These are phyloP conservation scores for Globisporangium spinosum DNA, from an alignment of 352 stramenopile genomes.

Conservation along the genomic window DNA sequence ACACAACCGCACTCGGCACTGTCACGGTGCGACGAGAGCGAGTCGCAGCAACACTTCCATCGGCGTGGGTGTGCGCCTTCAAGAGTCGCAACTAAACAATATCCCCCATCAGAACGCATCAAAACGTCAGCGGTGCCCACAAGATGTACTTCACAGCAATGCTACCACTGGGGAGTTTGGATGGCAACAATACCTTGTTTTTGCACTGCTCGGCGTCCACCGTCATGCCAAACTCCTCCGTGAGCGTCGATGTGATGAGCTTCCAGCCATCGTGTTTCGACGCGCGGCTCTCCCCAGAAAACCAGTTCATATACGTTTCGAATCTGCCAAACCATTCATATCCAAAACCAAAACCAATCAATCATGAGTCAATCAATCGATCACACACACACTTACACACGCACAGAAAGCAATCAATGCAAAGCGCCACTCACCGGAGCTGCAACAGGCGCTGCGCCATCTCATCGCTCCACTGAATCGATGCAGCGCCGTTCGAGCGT, in stretches of 20 bases:
- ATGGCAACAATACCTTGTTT: slow-evolving; percentile 7
- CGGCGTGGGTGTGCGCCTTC: neutral
- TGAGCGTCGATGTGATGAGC: slow-evolving; percentile 3
- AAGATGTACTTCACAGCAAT: too few species aligned
- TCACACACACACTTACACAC: neutral
- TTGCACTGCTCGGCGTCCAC: slow-evolving; percentile 14
- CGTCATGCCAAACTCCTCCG: slow-evolving; percentile 3
- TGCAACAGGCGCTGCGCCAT: slow-evolving; percentile 8
- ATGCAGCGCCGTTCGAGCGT: neutral
- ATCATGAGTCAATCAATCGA: neutral
- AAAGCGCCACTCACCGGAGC: slow-evolving; percentile 3
- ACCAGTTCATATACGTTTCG: neutral
- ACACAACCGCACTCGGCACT: neutral
- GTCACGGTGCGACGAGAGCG: neutral
- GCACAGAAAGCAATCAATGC: neutral
- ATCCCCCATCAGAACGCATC: neutral
- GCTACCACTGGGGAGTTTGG: too few species aligned
- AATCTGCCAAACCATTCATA: neutral
- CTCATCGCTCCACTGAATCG: slow-evolving; percentile 15
- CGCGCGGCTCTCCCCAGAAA: neutral
- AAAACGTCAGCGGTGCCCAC: neutral
- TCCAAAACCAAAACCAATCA: neutral
- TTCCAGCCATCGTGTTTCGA: slow-evolving; percentile 8
- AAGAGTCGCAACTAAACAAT: neutral
- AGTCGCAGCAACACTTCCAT: neutral